These are phyloP conservation scores for Diaporthe ampelina DNA, from an alignment of 2,329 filamentous ascomycete genomes.

Conservation along the genomic window DNA sequence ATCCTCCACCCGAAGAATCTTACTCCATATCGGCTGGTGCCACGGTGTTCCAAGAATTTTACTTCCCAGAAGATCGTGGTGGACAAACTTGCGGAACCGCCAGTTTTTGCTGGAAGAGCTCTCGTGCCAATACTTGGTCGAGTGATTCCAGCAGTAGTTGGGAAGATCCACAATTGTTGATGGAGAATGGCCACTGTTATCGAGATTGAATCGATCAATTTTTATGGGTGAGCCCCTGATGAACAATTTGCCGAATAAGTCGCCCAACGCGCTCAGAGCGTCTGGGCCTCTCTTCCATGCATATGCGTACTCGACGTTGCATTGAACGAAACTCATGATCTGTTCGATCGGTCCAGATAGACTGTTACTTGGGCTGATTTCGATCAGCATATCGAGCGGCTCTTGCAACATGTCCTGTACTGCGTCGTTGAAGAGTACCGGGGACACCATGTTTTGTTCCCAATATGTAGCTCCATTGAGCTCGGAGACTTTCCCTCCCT, in stretches of 20 bases:
- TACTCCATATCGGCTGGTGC: conserved; percentile 40
- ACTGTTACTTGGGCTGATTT: conserved; percentile 56
- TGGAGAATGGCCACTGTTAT: conserved; percentile 2
- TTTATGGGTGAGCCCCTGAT: background rate
- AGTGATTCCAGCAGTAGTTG: conserved; percentile 38
- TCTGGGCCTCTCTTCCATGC: conserved; percentile 25
- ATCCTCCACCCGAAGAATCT: conserved; percentile 38
- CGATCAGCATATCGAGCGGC: conserved; percentile 45
- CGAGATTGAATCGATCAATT: background rate
- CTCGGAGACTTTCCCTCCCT: conserved; percentile 27
- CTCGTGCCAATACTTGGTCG: conserved; percentile 47
- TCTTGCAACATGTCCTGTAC: conserved; percentile 14
- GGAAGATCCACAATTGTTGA: conserved; percentile 47
- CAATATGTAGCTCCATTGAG: conserved; percentile 45
- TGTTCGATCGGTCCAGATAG: conserved; percentile 57
- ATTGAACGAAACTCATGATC: conserved; percentile 44
- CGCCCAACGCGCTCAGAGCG: conserved; percentile 21
- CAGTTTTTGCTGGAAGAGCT: conserved; percentile 49
- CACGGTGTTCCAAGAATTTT: conserved; percentile 36
- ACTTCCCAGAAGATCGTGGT: conserved; percentile 45
- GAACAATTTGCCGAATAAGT: conserved; percentile 16
- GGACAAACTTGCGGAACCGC: conserved; percentile 45
- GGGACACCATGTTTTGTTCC: conserved; percentile 43
- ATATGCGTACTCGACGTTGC: conserved; percentile 18
- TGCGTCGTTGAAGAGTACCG: conserved; percentile 47